Conservation (phyloP, 192 early-diverging fungal genomes). For the Pilaira anomala region DNA sequence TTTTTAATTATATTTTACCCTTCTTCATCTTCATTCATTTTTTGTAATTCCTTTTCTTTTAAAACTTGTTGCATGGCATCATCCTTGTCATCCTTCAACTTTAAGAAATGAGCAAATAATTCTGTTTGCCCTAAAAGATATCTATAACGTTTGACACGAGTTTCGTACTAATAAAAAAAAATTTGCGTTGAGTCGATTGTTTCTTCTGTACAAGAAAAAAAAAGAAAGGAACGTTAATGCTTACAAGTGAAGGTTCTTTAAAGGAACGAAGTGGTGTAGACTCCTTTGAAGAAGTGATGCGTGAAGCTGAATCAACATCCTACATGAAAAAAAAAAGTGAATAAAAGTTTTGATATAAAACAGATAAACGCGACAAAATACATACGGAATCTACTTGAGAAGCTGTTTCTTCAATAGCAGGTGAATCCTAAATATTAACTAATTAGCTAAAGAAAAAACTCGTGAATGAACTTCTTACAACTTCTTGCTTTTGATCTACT, state of each 20-base stretch:
- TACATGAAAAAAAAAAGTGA: neutral
- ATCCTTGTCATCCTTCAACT: conserved; percentile 54
- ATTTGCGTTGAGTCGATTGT: neutral
- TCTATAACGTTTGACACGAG: conserved; percentile 61
- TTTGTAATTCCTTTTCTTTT: conserved; percentile 40
- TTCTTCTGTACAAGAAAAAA: neutral
- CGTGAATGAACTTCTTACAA: too few relatives aligned
- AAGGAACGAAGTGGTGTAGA: conserved; percentile 8
- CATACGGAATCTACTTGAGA: neutral
- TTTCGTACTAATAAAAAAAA: conserved; percentile 40
- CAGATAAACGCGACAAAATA: neutral
- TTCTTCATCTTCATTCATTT: conserved; percentile 33
- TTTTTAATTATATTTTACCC: too few relatives aligned
- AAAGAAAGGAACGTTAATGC: neutral
- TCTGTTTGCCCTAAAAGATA: conserved; percentile 65
- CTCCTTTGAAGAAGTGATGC: conserved; percentile 11
- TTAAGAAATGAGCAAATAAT: conserved; percentile 63
- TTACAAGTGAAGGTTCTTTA: conserved; percentile 10
- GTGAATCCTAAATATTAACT: too few relatives aligned
- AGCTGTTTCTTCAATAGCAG: neutral
- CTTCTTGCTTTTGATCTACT: too few relatives aligned
- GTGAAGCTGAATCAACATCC: conserved; percentile 5
- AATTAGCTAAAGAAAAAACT: too few relatives aligned
- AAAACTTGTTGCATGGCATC: conserved; percentile 50
- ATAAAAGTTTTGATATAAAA: neutral